These are phyloP conservation scores for Allium fistulosum DNA, from an alignment of 106 monocot genomes.

Conservation along the genomic window DNA sequence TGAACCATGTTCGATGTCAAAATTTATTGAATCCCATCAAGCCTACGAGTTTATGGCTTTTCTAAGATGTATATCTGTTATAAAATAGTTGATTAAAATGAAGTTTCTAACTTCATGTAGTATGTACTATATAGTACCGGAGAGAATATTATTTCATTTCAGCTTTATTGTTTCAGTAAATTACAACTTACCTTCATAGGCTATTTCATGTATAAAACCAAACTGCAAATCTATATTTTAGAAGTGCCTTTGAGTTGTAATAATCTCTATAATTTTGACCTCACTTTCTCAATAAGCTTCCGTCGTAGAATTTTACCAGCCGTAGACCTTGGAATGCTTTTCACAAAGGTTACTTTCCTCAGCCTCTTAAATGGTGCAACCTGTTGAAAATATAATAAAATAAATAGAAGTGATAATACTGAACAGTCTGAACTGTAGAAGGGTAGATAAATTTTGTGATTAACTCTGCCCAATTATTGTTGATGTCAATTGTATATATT, in stretches of 20 bases:
- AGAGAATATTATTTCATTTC: not conserved
- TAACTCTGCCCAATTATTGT: too few relatives aligned
- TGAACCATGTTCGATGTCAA: not conserved
- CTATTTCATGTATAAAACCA: not conserved
- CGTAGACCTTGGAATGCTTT: constrained; percentile 73
- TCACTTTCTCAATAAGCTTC: constrained; percentile 45
- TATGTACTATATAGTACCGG: not conserved
- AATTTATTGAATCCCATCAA: not conserved
- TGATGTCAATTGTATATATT: too few relatives aligned
- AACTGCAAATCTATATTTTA: too few relatives aligned
- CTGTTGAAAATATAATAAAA: constrained; percentile 13
- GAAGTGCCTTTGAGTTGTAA: too few relatives aligned
- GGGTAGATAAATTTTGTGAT: too few relatives aligned
- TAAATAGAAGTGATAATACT: constrained; percentile 13
- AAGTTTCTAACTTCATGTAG: not conserved
- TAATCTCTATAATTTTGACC: constrained; percentile 42
- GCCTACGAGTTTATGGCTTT: too few relatives aligned
- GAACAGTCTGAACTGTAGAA: too few relatives aligned
- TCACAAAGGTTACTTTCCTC: constrained; percentile 66
- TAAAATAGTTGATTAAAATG: not conserved
- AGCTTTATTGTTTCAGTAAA: not conserved
- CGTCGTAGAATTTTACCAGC: constrained; percentile 78
- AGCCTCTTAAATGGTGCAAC: constrained; percentile 86
- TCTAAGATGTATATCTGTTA: too few relatives aligned
- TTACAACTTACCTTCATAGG: not conserved